Evolutionary conservation across 2,329 filamentous ascomycete species (phyloP), one percentile per base, ranked within the genome.

Genomic region (Clonostachys chloroleuca): DNA sequence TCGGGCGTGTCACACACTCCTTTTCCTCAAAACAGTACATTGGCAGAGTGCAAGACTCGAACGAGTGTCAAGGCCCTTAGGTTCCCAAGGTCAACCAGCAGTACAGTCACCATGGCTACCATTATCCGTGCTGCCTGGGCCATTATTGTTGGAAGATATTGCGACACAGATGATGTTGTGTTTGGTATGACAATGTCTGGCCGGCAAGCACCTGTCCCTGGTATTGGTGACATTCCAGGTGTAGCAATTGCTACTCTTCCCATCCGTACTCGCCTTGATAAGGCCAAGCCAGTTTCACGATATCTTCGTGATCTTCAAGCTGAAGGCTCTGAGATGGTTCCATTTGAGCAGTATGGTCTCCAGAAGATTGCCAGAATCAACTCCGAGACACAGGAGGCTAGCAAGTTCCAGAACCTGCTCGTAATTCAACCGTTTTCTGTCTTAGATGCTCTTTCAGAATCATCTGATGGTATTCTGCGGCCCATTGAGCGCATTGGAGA

Each of bases 41-140:
- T 3, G 42, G 12, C 18, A 17, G n/a, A 6, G 24, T n/a, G 12
- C 14, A 43, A n/a, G 14, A 12, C 40, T n/a, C 17, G 13, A 3
- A 10, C 18, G 12, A 40, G 13, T 39, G 20, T 13, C 44, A 40
- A 39, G 39, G 50, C 34, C 16, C 20, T 42, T 14, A 43, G 13
- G 14, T 47, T 12, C 8, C 9, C 42, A 14, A 17, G 34, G 13
- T n/a, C 34, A 16, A 30, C 30, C 8, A n/a, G 41, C 17, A 30
- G 12, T 41, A 18, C 34, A 13, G 24, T 53, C 9, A 58, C 52
- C 8, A 49, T 46, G 3, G 52, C 56, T 9, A 53, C 55, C 2
- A 24, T 59, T 8, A 36, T 63, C 5, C 55, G 56, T 6, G 58
- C 58, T 1, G 61, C 61, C 3, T 64, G 61, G 61, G 61, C 57